Evolutionary conservation across 768 basidiomycete genomes (phyloP).

Genomic region (Gloeopeniophorella convolvens): DNA sequence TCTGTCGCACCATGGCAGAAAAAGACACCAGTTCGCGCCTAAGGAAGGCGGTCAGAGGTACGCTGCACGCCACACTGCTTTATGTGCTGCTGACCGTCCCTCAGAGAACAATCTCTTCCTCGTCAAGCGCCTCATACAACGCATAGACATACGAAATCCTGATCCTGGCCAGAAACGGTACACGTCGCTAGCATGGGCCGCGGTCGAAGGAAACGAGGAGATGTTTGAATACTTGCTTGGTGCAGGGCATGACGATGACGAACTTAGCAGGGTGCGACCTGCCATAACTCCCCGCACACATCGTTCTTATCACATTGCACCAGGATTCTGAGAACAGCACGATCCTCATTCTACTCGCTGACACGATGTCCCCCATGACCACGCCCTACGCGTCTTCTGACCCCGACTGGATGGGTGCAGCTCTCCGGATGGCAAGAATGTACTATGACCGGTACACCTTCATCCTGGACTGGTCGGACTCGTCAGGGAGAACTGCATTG

Average conservation of each 20-base stretch:
- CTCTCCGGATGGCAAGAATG: constrained; percentile 78
- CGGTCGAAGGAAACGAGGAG: constrained; percentile 81
- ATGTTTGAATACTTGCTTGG: constrained; percentile 87
- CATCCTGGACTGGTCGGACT: constrained; percentile 89
- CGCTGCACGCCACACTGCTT: constrained; percentile 5
- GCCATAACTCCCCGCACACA: neutral
- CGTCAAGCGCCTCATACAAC: constrained; percentile 79
- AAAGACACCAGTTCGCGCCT: constrained; percentile 71
- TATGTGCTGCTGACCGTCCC: neutral
- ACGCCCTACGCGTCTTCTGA: constrained; percentile 44
- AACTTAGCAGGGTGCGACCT: constrained; percentile 73
- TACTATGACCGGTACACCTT: constrained; percentile 85
- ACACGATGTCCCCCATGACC: constrained; percentile 51
- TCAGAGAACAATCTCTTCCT: constrained; percentile 93
- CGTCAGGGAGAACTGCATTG: constrained; percentile 82
- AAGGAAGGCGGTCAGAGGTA: constrained; percentile 76
- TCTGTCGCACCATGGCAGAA: constrained; percentile 58
- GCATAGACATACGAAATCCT: constrained; percentile 87
- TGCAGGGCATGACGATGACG: constrained; percentile 88
- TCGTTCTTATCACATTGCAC: neutral
- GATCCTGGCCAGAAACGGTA: constrained; percentile 69
- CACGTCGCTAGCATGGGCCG: constrained; percentile 90
- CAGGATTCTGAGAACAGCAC: constrained; percentile 93
- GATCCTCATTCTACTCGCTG: constrained; percentile 88
- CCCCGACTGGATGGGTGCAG: constrained; percentile 62